Evolutionary conservation across 2,329 filamentous ascomycete species (phyloP).

Genomic region (Thermomyces lanuginosus): DNA sequence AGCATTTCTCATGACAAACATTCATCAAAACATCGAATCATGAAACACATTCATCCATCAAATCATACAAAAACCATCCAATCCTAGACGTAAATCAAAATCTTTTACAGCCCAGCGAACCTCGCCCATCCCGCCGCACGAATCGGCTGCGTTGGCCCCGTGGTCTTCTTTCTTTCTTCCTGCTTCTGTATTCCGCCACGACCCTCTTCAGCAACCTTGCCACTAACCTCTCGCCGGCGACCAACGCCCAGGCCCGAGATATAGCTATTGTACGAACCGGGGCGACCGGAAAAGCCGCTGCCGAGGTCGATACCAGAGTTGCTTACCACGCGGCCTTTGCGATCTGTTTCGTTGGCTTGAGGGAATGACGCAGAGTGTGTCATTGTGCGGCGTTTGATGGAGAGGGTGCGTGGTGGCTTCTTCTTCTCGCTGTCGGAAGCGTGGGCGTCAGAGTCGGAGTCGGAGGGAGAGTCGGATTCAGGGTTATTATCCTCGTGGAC

Average conservation of each 20-base stretch:
- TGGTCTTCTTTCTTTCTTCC: conserved; percentile 7
- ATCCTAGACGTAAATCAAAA: conserved; percentile 2
- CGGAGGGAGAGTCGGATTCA: too few species aligned
- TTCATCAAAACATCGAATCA: too few species aligned
- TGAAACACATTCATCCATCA: too few species aligned
- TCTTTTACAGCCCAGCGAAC: conserved; percentile 27
- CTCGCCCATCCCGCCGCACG: conserved; percentile 31
- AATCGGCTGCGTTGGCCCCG: conserved; percentile 8
- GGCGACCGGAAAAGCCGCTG: conserved; percentile 10
- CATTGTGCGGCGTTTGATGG: conserved; percentile 4
- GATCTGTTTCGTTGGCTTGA: conserved; percentile 15
- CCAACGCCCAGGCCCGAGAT: conserved; percentile 29
- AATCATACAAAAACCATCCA: conserved; percentile 5
- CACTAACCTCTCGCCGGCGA: conserved; percentile 29
- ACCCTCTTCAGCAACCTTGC: conserved; percentile 32
- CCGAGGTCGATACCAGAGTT: conserved; percentile 26
- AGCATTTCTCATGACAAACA: too few species aligned
- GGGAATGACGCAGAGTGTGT: conserved; percentile 1
- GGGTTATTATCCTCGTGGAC: conserved; percentile 15
- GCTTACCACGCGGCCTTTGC: conserved; percentile 29
- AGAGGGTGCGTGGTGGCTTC: conserved; percentile 2
- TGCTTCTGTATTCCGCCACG: conserved; percentile 14
- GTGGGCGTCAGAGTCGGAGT: conserved; percentile 7
- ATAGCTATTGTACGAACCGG: conserved; percentile 25
- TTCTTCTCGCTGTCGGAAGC: conserved; percentile 9